phyloP scores from a whole-genome alignment of 345 rosid genomes.

The Linum usitatissimum region DNA sequence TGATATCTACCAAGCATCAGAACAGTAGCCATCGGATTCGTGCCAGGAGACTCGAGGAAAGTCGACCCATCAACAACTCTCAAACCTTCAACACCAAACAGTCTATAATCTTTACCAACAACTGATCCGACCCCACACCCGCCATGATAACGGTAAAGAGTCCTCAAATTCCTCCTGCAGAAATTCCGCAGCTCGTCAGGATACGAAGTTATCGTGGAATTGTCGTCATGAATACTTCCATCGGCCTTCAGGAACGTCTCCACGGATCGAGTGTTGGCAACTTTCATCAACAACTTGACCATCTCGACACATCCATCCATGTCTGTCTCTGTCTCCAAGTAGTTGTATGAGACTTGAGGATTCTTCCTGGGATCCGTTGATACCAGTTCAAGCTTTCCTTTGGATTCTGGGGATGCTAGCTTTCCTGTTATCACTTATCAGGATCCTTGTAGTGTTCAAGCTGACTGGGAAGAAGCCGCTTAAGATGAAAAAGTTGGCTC shows the following conservation, averaged over 20 bases:
- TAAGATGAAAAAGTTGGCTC: constrained; percentile 41
- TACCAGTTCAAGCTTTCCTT: constrained; percentile 47
- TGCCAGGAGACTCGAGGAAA: constrained; percentile 3
- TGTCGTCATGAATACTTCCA: constrained; percentile 18
- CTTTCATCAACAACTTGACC: constrained; percentile 41
- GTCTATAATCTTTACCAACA: constrained; percentile 41
- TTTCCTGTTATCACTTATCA: constrained; percentile 40
- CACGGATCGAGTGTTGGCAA: constrained; percentile 43
- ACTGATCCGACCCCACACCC: constrained; percentile 56
- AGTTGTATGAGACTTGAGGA: constrained; percentile 61
- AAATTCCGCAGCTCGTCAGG: constrained; percentile 28
- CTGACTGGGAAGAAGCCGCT: constrained; percentile 39
- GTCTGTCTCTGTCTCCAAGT: constrained; percentile 42
- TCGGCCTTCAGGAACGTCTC: constrained; percentile 33
- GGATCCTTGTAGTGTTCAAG: constrained; percentile 42
- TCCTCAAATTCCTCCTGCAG: constrained; percentile 56
- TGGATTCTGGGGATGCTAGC: constrained; percentile 56
- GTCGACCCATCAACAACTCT: constrained; percentile 4
- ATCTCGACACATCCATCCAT: constrained; percentile 43
- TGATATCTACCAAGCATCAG: constrained; percentile 1
- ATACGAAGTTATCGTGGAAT: constrained; percentile 20
- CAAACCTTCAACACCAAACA: constrained; percentile 20
- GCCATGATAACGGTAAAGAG: constrained; percentile 64
- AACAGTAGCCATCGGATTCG: constrained; percentile 7
- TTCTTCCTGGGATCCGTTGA: constrained; percentile 48